phyloP scores from a whole-genome alignment of 495 filamentous ascomycete species.

The Penicillium fimorum region DNA sequence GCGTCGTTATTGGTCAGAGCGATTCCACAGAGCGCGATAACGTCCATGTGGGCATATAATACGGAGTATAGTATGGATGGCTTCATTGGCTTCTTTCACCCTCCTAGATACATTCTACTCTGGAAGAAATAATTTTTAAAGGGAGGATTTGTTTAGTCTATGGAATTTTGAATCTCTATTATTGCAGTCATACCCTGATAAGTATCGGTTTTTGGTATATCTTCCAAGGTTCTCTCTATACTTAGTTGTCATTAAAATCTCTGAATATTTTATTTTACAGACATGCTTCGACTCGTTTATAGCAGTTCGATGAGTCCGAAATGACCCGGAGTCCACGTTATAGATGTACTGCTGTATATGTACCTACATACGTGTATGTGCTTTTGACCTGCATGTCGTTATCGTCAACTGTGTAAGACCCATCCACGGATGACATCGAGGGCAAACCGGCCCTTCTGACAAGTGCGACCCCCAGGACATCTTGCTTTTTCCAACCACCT shows the following conservation, averaged over 20 bases:
- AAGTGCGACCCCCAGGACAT: constrained; percentile 2
- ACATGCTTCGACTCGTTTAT: not conserved
- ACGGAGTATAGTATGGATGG: not conserved
- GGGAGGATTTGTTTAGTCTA: not conserved
- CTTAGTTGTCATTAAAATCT: not conserved
- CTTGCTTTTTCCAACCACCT: not conserved
- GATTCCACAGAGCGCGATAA: not conserved
- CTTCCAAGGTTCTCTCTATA: no score
- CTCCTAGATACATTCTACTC: not conserved
- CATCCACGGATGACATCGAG: constrained; percentile 19
- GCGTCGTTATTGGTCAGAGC: constrained; percentile 33
- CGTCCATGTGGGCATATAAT: not conserved
- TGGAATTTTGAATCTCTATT: not conserved
- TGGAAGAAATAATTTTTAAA: not conserved
- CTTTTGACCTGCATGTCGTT: not conserved
- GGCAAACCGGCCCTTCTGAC: constrained; percentile 7
- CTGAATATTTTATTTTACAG: not conserved
- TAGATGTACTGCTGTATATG: not conserved
- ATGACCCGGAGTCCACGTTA: not conserved
- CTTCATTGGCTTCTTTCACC: not conserved
- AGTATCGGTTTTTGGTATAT: no score
- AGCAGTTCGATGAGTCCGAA: not conserved
- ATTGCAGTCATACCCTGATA: not conserved
- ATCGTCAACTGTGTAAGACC: not conserved
- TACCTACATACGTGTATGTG: not conserved